A percentile compares a stretch with the other conserved stretches of the same genome.
These are phyloP conservation scores for Exophiala viscosa DNA, from an alignment of 2,329 filamentous ascomycete genomes.

Conservation along the genomic window DNA sequence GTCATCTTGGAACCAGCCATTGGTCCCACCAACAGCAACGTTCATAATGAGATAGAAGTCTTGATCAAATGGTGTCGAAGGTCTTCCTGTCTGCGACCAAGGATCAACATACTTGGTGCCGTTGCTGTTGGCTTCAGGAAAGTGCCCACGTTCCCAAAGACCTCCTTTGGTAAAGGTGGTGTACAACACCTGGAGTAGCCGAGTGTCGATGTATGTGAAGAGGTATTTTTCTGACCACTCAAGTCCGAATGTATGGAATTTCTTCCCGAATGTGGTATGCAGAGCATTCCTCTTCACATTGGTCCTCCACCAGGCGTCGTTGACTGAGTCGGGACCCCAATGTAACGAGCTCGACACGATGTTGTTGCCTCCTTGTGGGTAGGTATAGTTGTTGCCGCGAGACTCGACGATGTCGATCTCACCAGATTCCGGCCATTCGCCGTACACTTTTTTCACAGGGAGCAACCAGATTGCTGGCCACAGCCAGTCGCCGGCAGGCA, in stretches of 20 bases:
- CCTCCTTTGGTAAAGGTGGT: conserved; percentile 63
- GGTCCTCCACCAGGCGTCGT: conserved; percentile 80
- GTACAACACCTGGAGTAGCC: conserved; percentile 76
- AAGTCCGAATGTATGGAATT: conserved; percentile 73
- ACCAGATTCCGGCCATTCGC: conserved; percentile 72
- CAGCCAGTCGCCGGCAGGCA: conserved; percentile 78
- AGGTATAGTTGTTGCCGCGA: conserved; percentile 77
- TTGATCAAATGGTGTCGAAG: conserved; percentile 71
- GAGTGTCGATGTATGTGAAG: conserved; percentile 80
- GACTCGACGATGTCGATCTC: conserved; percentile 82
- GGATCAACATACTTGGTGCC: conserved; percentile 61
- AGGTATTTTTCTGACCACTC: conserved; percentile 88
- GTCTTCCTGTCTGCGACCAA: conserved; percentile 59
- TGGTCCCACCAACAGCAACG: conserved; percentile 71
- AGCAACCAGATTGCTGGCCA: conserved; percentile 92
- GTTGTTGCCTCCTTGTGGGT: conserved; percentile 74
- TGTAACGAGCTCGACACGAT: conserved; percentile 75
- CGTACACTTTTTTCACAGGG: conserved; percentile 68
- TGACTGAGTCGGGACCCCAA: conserved; percentile 69
- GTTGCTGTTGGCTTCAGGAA: conserved; percentile 60
- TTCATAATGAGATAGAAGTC: conserved; percentile 74
- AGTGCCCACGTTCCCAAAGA: conserved; percentile 66
- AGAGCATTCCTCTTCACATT: conserved; percentile 73
- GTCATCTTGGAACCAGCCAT: conserved; percentile 79
- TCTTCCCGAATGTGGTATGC: conserved; percentile 67